Base-by-base conservation (phyloP, 2,329 filamentous ascomycete species). In the Thelonectria rubi region DNA sequence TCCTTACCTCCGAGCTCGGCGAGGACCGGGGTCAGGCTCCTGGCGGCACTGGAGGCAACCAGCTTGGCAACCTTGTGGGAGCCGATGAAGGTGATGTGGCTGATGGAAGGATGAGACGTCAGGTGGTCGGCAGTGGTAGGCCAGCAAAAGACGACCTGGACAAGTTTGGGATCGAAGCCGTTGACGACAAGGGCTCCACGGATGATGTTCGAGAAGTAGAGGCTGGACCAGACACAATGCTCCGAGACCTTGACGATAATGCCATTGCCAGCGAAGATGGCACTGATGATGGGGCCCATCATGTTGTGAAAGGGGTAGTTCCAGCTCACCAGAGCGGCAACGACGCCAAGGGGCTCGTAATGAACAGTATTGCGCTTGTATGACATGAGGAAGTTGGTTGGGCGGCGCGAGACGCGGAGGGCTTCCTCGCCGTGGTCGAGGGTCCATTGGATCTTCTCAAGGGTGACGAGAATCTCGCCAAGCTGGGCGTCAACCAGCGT, bases 281-380 rank as follows among this genome's bases (percentile, higher is more conserved):
- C 89, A 68, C 92, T 94, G 74, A 98, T 96, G 67, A 97, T 86
- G 14, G 94, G 95, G 0, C 92, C 93, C 48, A 98, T 87, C 65
- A 98, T 83, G 78, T 99, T 99, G 80, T 99, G 95, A 78, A 98
- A 97, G 46, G 92, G 89, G 75, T 93, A 98, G 81, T 99, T 99
- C 95, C 95, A 99, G 74, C 91, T 95, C 45, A 99, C 93, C 54
- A 94, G 90, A 17, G 95, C 94, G 11, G 93, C 90, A 6, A 99
- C 92, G 37, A 99, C 93, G 15, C 95, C 95, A 18, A 98, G 81
- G 14, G 95, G 94, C 78, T 99, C 94, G 77, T 97, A 99, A 51
- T 86, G 81, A 26, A 99, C 93, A 64, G 89, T 90, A 74, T 97
- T 97, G 75, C 86, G 88, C 84, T 99, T 99, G 80, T 98, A 97